phyloP scores from a whole-genome alignment of 768 basidiomycete species.

The Grammothele lineata region DNA sequence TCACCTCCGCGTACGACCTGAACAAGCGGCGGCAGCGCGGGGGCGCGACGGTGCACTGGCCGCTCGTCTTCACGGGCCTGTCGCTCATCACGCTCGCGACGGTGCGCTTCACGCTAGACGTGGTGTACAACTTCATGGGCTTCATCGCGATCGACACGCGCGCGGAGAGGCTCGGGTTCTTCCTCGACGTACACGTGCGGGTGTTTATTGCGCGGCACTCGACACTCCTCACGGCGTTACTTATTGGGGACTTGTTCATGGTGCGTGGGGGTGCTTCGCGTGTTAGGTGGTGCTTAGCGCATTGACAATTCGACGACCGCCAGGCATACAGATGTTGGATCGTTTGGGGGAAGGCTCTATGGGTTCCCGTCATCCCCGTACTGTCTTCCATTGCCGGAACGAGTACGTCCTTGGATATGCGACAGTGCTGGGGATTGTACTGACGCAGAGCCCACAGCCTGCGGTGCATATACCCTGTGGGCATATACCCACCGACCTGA shows the following conservation, averaged over 20 bases:
- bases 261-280: not conserved
- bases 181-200: not conserved
- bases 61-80: not conserved
- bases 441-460: not conserved
- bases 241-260: not conserved
- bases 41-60: not conserved
- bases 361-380: not conserved
- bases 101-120: not conserved
- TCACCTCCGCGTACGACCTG: not conserved
- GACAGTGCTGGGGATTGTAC: not conserved
- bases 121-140: not conserved
- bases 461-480: not conserved
- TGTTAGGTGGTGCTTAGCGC: too few relatives aligned
- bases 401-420: too few relatives aligned
- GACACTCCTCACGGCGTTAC: not conserved
- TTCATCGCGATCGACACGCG: not conserved
- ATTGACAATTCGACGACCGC: too few relatives aligned
- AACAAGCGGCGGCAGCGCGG: not conserved
- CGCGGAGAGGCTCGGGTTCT: not conserved
- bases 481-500: not conserved
- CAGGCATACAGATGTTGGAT: not conserved
- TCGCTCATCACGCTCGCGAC: not conserved
- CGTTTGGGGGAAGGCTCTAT: not conserved
- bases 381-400: too few relatives aligned
- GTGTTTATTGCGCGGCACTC: not conserved